These are phyloP conservation scores for Pseudogymnoascus sp. DNA, from an alignment of 2,329 filamentous ascomycete genomes.

Conservation along the genomic window DNA sequence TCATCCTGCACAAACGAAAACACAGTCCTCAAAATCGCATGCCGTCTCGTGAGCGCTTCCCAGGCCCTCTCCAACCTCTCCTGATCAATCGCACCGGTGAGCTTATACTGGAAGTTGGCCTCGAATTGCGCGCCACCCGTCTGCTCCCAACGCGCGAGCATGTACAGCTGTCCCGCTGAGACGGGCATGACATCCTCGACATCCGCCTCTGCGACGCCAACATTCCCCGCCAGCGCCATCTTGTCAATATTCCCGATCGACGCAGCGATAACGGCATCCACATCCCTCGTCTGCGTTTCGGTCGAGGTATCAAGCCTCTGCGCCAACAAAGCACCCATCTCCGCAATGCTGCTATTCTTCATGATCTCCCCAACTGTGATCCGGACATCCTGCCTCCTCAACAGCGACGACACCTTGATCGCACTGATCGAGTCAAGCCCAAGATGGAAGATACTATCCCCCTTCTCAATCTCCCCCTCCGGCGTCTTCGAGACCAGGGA, in stretches of 20 bases:
- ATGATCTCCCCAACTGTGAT: constrained; percentile 63
- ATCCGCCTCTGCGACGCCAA: constrained; percentile 35
- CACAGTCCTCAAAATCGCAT: constrained; percentile 59
- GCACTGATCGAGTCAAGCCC: constrained; percentile 84
- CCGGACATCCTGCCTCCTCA: constrained; percentile 52
- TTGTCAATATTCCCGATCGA: constrained; percentile 35
- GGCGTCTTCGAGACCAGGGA: constrained; percentile 51
- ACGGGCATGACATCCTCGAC: constrained; percentile 53
- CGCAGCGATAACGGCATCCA: constrained; percentile 32
- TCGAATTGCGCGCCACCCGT: constrained; percentile 61
- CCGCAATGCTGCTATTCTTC: constrained; percentile 48
- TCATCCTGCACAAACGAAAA: constrained; percentile 46
- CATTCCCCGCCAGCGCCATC: constrained; percentile 30
- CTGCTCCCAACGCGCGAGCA: constrained; percentile 68
- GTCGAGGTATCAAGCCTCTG: constrained; percentile 43
- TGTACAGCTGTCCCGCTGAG: constrained; percentile 70
- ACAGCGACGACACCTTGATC: constrained; percentile 65
- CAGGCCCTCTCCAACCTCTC: constrained; percentile 49
- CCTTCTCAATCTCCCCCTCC: constrained; percentile 44
- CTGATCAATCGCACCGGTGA: constrained; percentile 34
- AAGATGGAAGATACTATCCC: constrained; percentile 64
- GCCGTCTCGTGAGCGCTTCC: constrained; percentile 44
- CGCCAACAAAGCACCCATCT: neutral
- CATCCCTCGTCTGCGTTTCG: constrained; percentile 31
- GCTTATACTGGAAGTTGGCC: constrained; percentile 56